These are phyloP conservation scores for Cenchrus fungigraminus DNA, from an alignment of 176 grass and related monocot genomes.

Conservation along the genomic window DNA sequence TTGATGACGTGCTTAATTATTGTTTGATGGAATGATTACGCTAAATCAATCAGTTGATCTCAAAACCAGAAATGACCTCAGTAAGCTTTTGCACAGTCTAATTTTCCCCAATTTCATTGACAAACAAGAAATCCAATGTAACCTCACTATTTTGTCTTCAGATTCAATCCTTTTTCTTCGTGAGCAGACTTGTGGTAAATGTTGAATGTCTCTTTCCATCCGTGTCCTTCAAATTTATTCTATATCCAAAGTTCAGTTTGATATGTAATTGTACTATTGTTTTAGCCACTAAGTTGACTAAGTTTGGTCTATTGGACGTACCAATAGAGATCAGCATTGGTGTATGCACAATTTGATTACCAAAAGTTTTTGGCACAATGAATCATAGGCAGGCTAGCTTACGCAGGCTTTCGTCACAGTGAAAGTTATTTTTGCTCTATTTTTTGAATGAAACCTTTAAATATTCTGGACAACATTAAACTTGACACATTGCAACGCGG, in stretches of 20 bases:
- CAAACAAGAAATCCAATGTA: not conserved
- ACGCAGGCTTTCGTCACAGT: not conserved
- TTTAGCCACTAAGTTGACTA: slow-evolving; percentile 7
- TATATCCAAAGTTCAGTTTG: not conserved
- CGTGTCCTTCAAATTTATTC: not conserved
- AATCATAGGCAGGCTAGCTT: not conserved
- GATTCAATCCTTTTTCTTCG: not conserved
- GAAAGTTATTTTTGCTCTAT: not conserved
- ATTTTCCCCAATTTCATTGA: not conserved
- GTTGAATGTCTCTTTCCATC: not conserved
- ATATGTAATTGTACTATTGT: not conserved
- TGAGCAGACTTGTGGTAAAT: not conserved
- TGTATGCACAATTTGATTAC: not conserved
- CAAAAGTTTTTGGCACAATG: slow-evolving; percentile 11
- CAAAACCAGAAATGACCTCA: not conserved
- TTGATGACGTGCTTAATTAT: slow-evolving; percentile 26
- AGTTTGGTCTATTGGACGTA: not conserved
- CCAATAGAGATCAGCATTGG: slow-evolving; percentile 6
- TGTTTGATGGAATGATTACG: slow-evolving; percentile 2
- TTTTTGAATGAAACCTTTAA: not conserved
- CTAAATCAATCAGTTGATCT: not conserved
- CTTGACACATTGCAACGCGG: not conserved
- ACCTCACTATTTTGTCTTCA: not conserved
- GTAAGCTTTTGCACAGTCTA: not conserved
- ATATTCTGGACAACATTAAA: not conserved